These are phyloP conservation scores for Metschnikowia noctiluminum DNA, from an alignment of 805 yeast species.

Conservation along the genomic window DNA sequence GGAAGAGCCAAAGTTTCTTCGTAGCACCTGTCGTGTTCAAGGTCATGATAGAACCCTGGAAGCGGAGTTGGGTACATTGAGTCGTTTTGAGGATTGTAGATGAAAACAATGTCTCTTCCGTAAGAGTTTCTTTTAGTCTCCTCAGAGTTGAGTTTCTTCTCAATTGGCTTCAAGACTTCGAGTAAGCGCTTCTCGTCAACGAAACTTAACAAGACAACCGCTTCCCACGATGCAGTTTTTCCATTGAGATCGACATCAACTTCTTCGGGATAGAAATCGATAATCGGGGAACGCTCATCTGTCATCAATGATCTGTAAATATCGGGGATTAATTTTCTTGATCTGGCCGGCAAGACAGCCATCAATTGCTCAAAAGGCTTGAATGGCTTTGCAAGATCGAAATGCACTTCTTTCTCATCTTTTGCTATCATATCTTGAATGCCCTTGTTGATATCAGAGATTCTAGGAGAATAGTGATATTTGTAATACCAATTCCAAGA, in stretches of 20 bases:
- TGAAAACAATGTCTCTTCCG: constrained; percentile 67
- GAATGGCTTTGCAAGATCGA: constrained; percentile 75
- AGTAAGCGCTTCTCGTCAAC: constrained; percentile 79
- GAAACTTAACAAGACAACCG: constrained; percentile 87
- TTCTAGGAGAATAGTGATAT: constrained; percentile 92
- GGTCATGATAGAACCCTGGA: constrained; percentile 71
- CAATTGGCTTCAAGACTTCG: constrained; percentile 67
- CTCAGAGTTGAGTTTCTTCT: constrained; percentile 58
- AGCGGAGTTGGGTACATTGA: constrained; percentile 69
- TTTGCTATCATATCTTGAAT: constrained; percentile 48
- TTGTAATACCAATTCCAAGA: constrained; percentile 96
- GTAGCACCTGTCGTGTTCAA: constrained; percentile 74
- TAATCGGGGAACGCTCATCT: constrained; percentile 80
- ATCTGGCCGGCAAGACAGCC: constrained; percentile 96
- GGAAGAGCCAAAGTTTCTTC: constrained; percentile 59
- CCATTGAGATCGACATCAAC: constrained; percentile 91
- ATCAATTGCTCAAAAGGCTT: constrained; percentile 92
- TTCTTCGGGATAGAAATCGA: constrained; percentile 85
- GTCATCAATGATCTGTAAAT: constrained; percentile 80
- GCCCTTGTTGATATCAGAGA: constrained; percentile 79
- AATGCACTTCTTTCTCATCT: constrained; percentile 40
- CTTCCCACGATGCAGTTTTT: constrained; percentile 96
- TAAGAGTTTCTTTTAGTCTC: constrained; percentile 72
- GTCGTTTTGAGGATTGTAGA: constrained; percentile 73
- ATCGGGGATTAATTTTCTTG: constrained; percentile 71